Conservation (phyloP, 768 basidiomycete genomes). For the Calocybe indica region DNA sequence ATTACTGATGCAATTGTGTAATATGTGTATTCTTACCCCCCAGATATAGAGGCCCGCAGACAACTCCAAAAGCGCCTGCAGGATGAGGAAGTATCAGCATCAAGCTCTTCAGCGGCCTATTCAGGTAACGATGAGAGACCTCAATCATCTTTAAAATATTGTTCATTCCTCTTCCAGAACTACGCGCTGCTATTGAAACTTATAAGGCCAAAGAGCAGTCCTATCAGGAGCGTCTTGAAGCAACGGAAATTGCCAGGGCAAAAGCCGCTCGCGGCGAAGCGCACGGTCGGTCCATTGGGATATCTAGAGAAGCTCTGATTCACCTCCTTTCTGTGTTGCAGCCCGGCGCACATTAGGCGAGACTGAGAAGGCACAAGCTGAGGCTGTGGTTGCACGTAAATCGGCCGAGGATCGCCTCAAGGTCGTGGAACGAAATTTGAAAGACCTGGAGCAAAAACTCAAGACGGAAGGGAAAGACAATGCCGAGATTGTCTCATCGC, state of each 20-base stretch:
- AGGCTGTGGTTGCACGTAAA: constrained; percentile 46
- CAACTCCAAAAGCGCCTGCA: constrained; percentile 55
- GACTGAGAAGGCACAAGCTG: constrained; percentile 50
- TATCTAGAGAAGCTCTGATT: background rate
- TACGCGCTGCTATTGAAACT: constrained; percentile 57
- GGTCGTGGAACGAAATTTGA: constrained; percentile 44
- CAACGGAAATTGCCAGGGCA: constrained; percentile 61
- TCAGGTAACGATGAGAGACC: constrained; percentile 32
- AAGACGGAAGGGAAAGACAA: constrained; percentile 66
- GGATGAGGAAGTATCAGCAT: constrained; percentile 55
- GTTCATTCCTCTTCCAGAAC: constrained; percentile 30
- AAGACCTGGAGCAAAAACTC: constrained; percentile 55
- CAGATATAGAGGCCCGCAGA: constrained; percentile 44
- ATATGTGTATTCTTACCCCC: constrained; percentile 2
- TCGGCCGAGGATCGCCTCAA: constrained; percentile 42
- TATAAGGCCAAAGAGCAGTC: constrained; percentile 59
- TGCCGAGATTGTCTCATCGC: constrained; percentile 57
- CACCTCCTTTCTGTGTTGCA: constrained; percentile 18
- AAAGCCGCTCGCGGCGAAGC: constrained; percentile 62
- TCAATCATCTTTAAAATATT: background rate
- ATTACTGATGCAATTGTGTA: background rate
- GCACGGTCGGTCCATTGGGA: constrained; percentile 36
- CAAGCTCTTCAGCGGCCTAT: constrained; percentile 54
- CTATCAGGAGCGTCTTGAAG: constrained; percentile 56
- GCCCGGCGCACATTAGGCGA: constrained; percentile 59